These are phyloP conservation scores for Kernera saxatilis DNA, from an alignment of 345 rosid species.

Conservation along the genomic window DNA sequence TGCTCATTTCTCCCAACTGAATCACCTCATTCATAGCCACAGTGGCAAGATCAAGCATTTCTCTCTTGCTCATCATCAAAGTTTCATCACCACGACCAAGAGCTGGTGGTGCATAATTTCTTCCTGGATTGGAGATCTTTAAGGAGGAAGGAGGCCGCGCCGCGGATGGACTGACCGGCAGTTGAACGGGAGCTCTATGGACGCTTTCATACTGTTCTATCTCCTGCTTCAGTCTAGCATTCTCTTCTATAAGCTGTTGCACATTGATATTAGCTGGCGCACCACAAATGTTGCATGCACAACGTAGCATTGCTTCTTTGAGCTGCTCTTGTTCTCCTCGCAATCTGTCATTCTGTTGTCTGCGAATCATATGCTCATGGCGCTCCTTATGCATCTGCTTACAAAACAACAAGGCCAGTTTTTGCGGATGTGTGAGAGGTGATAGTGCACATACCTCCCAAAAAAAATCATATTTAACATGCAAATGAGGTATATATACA, in stretches of 20 bases:
- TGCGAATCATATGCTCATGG: conserved; percentile 38
- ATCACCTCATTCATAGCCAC: conserved; percentile 52
- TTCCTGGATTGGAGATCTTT: not conserved
- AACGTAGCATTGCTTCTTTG: conserved; percentile 28
- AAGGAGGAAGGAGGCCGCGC: conserved; percentile 1
- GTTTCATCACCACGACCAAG: conserved; percentile 21
- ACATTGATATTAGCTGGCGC: conserved; percentile 33
- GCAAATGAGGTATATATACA: too few species aligned
- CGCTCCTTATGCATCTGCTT: conserved; percentile 49
- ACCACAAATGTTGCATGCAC: conserved; percentile 46
- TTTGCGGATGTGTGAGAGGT: not conserved
- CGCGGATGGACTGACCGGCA: conserved; percentile 28
- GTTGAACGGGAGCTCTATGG: conserved; percentile 33
- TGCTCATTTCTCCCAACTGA: conserved; percentile 37
- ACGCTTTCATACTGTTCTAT: conserved; percentile 7
- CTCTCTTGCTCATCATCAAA: not conserved
- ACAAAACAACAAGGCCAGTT: not conserved
- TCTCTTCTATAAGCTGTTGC: conserved; percentile 43
- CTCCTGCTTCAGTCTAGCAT: conserved; percentile 44
- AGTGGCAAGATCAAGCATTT: conserved; percentile 36
- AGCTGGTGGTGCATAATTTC: not conserved
- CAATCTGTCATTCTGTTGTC: conserved; percentile 46
- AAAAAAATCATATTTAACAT: too few species aligned
- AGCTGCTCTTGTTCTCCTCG: conserved; percentile 39
- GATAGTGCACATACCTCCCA: too few species aligned